Percentiles rank a stretch among this genome's conserved stretches.
Evolutionary conservation across 2,329 filamentous ascomycete species (phyloP).

Genomic region (Monilinia vaccinii-corymbosi): DNA sequence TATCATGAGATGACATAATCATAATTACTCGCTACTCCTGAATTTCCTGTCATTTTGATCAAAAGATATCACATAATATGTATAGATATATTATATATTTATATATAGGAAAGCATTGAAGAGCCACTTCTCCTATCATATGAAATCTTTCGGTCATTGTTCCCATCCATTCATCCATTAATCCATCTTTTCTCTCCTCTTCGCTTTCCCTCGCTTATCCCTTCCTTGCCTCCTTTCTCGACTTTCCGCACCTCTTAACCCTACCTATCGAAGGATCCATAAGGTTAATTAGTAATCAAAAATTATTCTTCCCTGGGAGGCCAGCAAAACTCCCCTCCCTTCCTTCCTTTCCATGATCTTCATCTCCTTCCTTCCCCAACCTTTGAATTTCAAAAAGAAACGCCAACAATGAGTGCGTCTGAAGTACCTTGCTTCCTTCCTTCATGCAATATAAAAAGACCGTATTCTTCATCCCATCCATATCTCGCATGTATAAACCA

Average conservation of each 20-base stretch:
- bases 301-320: background rate
- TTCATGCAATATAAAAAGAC: background rate
- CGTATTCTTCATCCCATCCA: background rate
- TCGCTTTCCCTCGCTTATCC: background rate
- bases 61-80: background rate
- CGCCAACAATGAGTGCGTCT: background rate
- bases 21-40: too few relatives aligned
- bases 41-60: too few relatives aligned
- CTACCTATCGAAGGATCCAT: background rate
- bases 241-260: background rate
- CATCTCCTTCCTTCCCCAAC: too few relatives aligned
- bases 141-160: background rate
- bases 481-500: background rate
- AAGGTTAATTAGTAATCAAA: background rate
- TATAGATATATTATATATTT: too few relatives aligned
- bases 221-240: background rate
- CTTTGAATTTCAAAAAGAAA: background rate
- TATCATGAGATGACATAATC: too few relatives aligned
- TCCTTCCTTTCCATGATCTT: background rate
- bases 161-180: background rate
- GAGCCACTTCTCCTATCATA: background rate
- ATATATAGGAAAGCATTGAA: background rate
- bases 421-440: background rate
- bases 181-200: background rate
- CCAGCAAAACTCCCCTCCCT: background rate